Evolutionary conservation across 768 basidiomycete species (phyloP).

Genomic region (Cystobasidium tubakii): DNA sequence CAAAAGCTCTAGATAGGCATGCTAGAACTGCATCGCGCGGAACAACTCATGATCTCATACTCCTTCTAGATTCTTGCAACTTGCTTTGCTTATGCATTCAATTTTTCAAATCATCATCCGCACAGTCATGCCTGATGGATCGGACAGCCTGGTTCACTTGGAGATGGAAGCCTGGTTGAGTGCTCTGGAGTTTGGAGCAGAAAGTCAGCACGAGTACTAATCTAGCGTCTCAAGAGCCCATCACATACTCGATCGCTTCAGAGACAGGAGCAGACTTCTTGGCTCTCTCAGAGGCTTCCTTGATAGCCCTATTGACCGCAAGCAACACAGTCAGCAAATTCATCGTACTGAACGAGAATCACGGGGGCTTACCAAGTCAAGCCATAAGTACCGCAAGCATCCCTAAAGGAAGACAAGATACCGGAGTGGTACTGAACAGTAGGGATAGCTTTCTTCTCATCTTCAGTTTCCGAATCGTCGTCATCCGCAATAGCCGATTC

Average conservation of each 20-base stretch:
- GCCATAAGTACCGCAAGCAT: conserved; percentile 46
- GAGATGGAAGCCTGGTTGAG: conserved; percentile 21
- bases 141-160: not conserved
- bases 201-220: not conserved
- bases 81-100: too few relatives aligned
- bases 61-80: too few relatives aligned
- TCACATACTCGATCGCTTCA: conserved; percentile 8
- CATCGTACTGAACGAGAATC: too few relatives aligned
- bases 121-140: too few relatives aligned
- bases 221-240: too few relatives aligned
- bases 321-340: too few relatives aligned
- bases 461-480: conserved; percentile 36
- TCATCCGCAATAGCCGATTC: conserved; percentile 45
- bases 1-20: too few relatives aligned
- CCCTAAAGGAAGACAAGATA: conserved; percentile 40
- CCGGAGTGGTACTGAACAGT: not conserved
- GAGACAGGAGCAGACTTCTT: conserved; percentile 21
- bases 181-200: not conserved
- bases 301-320: conserved; percentile 45
- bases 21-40: too few relatives aligned
- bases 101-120: too few relatives aligned
- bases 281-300: conserved; percentile 39
- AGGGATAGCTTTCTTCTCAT: conserved; percentile 1
- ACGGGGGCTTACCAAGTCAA: conserved; percentile 43
- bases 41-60: too few relatives aligned